Percentiles rank a stretch among this genome's conserved stretches.
Conservation (phyloP, 305 asterid species). For the Rubia tinctorum region DNA sequence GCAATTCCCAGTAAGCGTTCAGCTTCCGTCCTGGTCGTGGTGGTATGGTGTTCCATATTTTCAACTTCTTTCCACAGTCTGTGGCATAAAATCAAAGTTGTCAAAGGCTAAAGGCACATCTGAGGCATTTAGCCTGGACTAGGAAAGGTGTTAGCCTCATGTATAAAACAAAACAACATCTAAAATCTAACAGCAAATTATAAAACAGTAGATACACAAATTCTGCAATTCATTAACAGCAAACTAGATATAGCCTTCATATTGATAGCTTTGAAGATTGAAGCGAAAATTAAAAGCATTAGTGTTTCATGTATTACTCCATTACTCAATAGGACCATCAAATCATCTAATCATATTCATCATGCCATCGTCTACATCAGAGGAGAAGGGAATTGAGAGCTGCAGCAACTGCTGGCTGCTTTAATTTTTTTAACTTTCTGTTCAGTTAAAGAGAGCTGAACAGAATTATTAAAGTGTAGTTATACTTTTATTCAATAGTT, state of each 20-base stretch:
- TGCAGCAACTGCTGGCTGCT: too few species aligned
- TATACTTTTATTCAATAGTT: too few species aligned
- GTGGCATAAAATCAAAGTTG: not conserved
- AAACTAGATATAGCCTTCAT: not conserved
- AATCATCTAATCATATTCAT: too few species aligned
- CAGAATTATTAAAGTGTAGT: too few species aligned
- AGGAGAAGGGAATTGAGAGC: too few species aligned
- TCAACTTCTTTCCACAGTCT: not conserved
- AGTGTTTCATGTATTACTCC: too few species aligned
- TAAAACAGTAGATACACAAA: not conserved
- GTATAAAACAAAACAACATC: not conserved
- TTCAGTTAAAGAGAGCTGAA: too few species aligned
- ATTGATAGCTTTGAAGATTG: too few species aligned
- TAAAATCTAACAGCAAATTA: not conserved
- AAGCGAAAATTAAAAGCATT: not conserved
- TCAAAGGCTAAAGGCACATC: not conserved
- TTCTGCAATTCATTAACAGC: not conserved
- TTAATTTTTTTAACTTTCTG: too few species aligned
- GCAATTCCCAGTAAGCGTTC: conserved; percentile 86
- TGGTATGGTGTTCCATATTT: conserved; percentile 62
- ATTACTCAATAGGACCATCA: too few species aligned
- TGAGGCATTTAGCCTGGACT: not conserved
- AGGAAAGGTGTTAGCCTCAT: not conserved
- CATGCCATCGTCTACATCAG: too few species aligned
- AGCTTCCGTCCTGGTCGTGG: conserved; percentile 87